Percentiles rank a stretch among this genome's conserved stretches.
These are phyloP conservation scores for Penicillium ochrochloron DNA, from an alignment of 495 filamentous ascomycete genomes.

Conservation along the genomic window DNA sequence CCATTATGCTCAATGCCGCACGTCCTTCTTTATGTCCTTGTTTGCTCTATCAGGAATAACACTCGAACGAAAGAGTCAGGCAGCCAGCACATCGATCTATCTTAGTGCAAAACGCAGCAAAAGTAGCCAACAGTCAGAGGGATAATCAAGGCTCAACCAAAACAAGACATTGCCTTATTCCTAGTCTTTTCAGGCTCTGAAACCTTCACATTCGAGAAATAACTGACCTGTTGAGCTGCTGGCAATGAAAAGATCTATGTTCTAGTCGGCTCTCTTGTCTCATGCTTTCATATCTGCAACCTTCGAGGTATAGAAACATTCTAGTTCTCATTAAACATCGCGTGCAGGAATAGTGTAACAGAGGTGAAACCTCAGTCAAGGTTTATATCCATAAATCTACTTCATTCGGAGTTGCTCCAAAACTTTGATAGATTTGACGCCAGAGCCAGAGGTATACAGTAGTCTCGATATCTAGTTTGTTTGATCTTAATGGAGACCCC, in stretches of 20 bases:
- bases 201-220: not conserved
- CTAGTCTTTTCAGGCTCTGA: not conserved
- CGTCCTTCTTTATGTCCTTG: not conserved
- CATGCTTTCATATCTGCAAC: not conserved
- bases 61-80: not conserved
- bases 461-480: not conserved
- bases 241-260: not conserved
- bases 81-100: not conserved
- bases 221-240: not conserved
- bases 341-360: not conserved
- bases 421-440: not conserved
- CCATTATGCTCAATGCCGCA: not conserved
- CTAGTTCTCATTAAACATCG: not conserved
- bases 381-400: not conserved
- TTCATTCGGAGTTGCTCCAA: not conserved
- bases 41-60: not conserved
- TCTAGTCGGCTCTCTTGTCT: no score
- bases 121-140: not conserved
- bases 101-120: not conserved
- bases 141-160: not conserved
- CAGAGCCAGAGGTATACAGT: not conserved
- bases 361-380: not conserved
- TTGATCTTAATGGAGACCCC: not conserved
- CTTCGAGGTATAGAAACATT: not conserved
- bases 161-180: not conserved